These are phyloP conservation scores for Jaltomata sinuosa DNA, from an alignment of 257 asterid genomes.

Conservation along the genomic window DNA sequence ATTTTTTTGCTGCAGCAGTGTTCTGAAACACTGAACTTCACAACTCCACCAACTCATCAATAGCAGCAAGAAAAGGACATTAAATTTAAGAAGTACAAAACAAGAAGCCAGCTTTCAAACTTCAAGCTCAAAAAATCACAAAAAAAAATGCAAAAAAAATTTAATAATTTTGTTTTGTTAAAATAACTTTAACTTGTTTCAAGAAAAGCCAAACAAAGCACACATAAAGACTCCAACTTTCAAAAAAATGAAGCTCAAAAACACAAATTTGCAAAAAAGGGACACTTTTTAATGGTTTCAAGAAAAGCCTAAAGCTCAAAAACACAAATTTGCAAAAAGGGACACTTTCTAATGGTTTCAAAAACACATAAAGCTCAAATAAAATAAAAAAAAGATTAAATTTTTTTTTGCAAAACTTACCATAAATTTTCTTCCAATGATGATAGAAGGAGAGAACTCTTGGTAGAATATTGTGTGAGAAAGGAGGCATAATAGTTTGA, in stretches of 20 bases:
- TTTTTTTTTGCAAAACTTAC: conserved; percentile 6
- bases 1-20: not conserved
- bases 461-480: conserved; percentile 36
- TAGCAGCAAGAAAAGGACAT: not conserved
- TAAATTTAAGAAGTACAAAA: not conserved
- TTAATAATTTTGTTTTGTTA: not conserved
- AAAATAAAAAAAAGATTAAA: not conserved
- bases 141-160: not conserved
- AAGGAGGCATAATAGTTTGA: conserved; percentile 31
- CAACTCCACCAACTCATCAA: conserved; percentile 2
- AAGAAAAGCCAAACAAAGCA: not conserved
- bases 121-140: not conserved
- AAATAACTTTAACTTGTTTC: not conserved
- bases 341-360: not conserved
- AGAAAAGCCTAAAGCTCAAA: not conserved
- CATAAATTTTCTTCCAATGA: conserved; percentile 46
- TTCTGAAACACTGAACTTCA: conserved; percentile 3
- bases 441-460: conserved; percentile 42
- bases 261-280: not conserved
- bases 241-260: not conserved
- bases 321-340: not conserved
- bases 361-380: not conserved
- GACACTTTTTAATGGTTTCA: not conserved
- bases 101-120: not conserved
- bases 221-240: not conserved